Evolutionary conservation across 768 basidiomycete species (phyloP), one percentile per base, ranked within the genome.

Genomic region (Phlebiopsis gigantea): DNA sequence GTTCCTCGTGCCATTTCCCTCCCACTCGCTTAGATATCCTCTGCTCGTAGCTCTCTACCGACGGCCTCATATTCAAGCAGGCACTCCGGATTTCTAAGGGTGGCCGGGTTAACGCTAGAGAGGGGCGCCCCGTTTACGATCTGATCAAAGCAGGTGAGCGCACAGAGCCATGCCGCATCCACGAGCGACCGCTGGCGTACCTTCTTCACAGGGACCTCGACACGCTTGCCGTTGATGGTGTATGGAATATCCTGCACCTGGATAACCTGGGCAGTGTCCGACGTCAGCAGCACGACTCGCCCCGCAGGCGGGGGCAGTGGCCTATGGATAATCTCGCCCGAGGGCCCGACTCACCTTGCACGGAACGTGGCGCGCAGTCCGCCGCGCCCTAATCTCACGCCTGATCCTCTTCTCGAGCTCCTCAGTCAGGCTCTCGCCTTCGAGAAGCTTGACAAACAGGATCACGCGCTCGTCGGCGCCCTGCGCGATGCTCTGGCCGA

Each of bases 161-260:
- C 17, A 25, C 26, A 24, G 28, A 42, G 57, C 12, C 44, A 39
- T 21, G 50, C 49, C 6, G 34, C n/a, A 15, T 1, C 28, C 28
- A 12, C 17, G n/a, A 29, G 21, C 28, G 25, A 51, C 19, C 19
- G 39, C 19, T 5, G 9, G 60, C 69, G 62, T 10, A 83, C 84
- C 81, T 88, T 89, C 70, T 87, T 88, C 39, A 88, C 83, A 10
- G 85, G 77, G 8, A 90, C 87, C 68, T 91, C 89, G 46, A 92
- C 88, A 43, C 85, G 80, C 66, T 91, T 93, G 31, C 85, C 85
- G 61, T 90, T 91, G 58, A 91, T 70, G 21, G 90, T 93, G 66
- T 90, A 87, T 4, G 88, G 88, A 15, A 91, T 78, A 68, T 90
- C 87, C 8, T 69, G 60, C 15, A 83, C 83, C 68, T 87, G 84